Percentiles rank a stretch among this genome's conserved stretches.
These are phyloP conservation scores for Amphichorda felina DNA, from an alignment of 2,329 filamentous ascomycete genomes.

Conservation along the genomic window DNA sequence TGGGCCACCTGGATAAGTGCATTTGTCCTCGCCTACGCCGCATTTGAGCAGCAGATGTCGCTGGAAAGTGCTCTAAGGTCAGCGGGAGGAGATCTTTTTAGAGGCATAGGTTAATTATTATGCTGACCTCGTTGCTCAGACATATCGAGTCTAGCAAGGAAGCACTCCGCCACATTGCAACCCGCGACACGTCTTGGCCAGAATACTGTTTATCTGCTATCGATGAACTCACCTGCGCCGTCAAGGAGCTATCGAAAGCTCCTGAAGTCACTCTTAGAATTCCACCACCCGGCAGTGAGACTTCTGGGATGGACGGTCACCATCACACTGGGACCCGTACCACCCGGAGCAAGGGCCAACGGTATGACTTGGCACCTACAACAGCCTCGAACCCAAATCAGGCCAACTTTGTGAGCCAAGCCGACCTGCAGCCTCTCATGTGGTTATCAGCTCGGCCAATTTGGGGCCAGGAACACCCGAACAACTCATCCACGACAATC, in stretches of 20 bases:
- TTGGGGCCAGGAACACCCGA: not conserved
- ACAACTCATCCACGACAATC: not conserved
- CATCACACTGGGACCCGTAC: not conserved
- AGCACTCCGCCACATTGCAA: conserved; percentile 13
- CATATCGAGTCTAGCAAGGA: conserved; percentile 16
- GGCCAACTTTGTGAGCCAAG: not conserved
- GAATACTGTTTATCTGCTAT: conserved; percentile 19
- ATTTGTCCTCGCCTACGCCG: conserved; percentile 37
- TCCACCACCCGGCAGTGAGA: too few species aligned
- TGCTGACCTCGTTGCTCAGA: conserved; percentile 6
- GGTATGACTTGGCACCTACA: not conserved
- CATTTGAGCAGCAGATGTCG: conserved; percentile 29
- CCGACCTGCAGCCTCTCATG: not conserved
- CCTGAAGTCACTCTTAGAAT: too few species aligned
- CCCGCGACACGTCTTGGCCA: conserved; percentile 18
- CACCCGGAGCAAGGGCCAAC: not conserved
- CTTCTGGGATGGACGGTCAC: not conserved
- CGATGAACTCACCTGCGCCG: conserved; percentile 16
- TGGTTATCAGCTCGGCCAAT: not conserved
- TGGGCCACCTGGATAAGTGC: conserved; percentile 42
- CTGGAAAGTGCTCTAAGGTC: conserved; percentile 25
- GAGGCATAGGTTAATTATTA: not conserved
- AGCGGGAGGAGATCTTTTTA: conserved; percentile 4
- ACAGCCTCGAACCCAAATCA: too few species aligned
- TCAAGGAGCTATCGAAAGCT: conserved; percentile 12